A percentile compares a stretch with the other conserved stretches of the same genome.
Evolutionary conservation across 495 filamentous ascomycete genomes (phyloP).

Genomic region (Choiromyces venosus): DNA sequence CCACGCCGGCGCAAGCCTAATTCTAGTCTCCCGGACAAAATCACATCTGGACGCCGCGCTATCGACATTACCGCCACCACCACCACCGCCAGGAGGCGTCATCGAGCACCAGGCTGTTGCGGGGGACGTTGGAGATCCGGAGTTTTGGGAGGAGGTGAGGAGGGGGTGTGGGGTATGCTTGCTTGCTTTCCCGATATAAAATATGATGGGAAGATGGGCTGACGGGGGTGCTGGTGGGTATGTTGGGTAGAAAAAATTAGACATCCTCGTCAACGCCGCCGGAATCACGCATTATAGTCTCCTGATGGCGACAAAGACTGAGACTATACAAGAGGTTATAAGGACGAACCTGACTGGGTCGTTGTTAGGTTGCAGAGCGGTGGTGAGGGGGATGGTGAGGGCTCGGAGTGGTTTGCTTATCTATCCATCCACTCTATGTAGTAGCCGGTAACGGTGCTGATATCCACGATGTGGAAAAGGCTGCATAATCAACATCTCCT

Average conservation of each 20-base stretch:
- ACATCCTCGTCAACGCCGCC: constrained; percentile 72
- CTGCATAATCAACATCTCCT: constrained; percentile 77
- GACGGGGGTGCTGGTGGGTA: neutral
- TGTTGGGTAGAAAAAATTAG: constrained; percentile 46
- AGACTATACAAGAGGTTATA: constrained; percentile 51
- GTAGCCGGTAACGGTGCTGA: no score
- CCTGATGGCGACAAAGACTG: constrained; percentile 48
- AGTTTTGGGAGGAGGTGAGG: constrained; percentile 49
- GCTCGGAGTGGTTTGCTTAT: constrained; percentile 42
- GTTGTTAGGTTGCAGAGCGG: constrained; percentile 57
- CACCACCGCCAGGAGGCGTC: neutral
- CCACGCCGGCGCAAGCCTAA: constrained; percentile 53
- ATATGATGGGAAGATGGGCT: no score
- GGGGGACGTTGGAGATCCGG: constrained; percentile 49
- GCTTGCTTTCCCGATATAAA: neutral
- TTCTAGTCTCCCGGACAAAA: constrained; percentile 52
- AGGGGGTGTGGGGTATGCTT: constrained; percentile 19
- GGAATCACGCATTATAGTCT: constrained; percentile 60
- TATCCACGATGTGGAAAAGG: constrained; percentile 40
- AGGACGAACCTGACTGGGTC: constrained; percentile 66
- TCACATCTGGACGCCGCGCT: constrained; percentile 46
- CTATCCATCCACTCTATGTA: neutral
- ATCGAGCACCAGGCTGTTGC: constrained; percentile 44
- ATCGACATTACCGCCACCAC: constrained; percentile 4
- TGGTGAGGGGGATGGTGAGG: constrained; percentile 52